These are phyloP conservation scores for Fusarium sp. DNA, from an alignment of 2,329 filamentous ascomycete genomes.

Conservation along the genomic window DNA sequence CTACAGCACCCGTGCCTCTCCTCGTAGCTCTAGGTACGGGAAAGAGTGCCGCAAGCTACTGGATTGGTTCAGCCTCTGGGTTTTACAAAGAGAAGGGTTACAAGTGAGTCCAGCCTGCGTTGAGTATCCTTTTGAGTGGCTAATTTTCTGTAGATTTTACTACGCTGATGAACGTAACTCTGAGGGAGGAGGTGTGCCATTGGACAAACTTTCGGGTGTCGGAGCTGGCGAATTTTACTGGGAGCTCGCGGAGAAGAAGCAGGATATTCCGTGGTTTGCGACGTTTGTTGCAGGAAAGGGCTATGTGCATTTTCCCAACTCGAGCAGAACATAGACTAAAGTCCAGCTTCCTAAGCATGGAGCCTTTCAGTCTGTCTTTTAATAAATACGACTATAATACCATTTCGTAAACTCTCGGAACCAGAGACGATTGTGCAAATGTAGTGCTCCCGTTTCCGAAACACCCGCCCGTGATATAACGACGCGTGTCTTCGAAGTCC, in stretches of 20 bases:
- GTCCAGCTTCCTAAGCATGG: not conserved
- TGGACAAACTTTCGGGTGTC: not conserved
- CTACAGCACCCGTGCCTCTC: not conserved
- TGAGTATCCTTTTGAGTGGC: not conserved
- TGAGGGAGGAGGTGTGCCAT: not conserved
- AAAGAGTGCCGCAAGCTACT: not conserved
- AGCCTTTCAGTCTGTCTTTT: not conserved
- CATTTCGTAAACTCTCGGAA: not conserved
- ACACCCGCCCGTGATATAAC: not conserved
- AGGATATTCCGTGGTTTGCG: constrained; percentile 10
- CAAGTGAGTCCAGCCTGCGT: not conserved
- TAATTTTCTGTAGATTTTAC: not conserved
- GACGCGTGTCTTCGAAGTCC: not conserved
- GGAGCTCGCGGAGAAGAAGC: not conserved
- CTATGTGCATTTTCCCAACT: constrained; percentile 14
- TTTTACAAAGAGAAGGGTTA: not conserved
- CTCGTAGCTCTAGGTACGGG: not conserved
- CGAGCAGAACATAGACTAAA: not conserved
- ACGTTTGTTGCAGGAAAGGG: constrained; percentile 18
- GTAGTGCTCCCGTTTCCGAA: not conserved
- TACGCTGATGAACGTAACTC: not conserved
- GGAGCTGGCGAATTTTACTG: not conserved
- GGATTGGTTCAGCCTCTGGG: not conserved
- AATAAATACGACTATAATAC: not conserved
- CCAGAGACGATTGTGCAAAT: too few species aligned